Percentiles rank a stretch among this genome's conserved stretches.
Evolutionary conservation across 345 rosid species (phyloP).

Genomic region (Salix udensis): DNA sequence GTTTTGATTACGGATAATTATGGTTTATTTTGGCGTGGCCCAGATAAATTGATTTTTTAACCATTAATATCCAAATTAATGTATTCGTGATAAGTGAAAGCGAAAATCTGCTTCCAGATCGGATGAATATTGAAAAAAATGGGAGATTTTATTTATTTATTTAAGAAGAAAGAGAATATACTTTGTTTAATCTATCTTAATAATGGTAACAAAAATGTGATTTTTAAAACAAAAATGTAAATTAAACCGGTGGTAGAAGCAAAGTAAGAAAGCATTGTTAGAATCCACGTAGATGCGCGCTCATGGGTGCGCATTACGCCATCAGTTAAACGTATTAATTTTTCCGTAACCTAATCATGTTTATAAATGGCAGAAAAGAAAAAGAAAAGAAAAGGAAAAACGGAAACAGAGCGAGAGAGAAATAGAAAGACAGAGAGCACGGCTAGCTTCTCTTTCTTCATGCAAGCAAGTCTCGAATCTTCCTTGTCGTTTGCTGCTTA

Average conservation of each 20-base stretch:
- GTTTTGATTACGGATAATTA: too few relatives aligned
- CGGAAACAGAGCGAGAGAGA: not conserved
- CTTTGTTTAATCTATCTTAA: too few relatives aligned
- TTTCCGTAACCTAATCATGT: not conserved
- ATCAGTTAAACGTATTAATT: constrained; percentile 14
- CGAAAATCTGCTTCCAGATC: too few relatives aligned
- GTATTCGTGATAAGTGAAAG: too few relatives aligned
- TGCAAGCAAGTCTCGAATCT: not conserved
- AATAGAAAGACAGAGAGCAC: not conserved
- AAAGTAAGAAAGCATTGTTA: constrained; percentile 31
- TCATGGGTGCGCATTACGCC: constrained; percentile 46
- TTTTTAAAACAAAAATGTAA: too few relatives aligned
- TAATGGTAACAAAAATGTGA: too few relatives aligned
- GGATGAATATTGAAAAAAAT: too few relatives aligned
- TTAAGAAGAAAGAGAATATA: too few relatives aligned
- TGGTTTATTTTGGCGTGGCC: too few relatives aligned
- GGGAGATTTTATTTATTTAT: too few relatives aligned
- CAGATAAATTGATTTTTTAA: too few relatives aligned
- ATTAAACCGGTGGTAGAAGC: constrained; percentile 30
- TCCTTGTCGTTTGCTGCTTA: not conserved
- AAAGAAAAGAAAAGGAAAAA: not conserved
- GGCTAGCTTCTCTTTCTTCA: not conserved
- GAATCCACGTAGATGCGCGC: constrained; percentile 52
- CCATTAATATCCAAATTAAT: too few relatives aligned
- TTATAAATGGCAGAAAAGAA: not conserved